phyloP scores from a whole-genome alignment of 306 rosid species.

The Rosa multiflora region DNA sequence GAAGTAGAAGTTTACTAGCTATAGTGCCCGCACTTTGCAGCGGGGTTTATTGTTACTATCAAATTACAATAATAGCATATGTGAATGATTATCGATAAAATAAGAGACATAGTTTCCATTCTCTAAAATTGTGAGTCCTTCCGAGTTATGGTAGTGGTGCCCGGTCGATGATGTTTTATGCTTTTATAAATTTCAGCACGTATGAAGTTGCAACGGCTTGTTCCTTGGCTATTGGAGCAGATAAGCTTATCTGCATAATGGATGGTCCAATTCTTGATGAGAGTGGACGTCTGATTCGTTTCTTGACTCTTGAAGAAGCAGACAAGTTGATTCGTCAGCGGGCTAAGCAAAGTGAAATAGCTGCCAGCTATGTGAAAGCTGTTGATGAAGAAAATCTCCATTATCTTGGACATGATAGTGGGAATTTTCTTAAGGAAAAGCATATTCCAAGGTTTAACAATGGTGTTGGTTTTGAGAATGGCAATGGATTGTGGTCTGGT shows the following conservation, averaged over 20 bases:
- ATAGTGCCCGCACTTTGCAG: too few relatives aligned
- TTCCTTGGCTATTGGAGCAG: slow-evolving; percentile 91
- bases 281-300: slow-evolving; percentile 67
- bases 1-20: too few relatives aligned
- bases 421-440: slow-evolving; percentile 38
- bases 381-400: slow-evolving; percentile 58
- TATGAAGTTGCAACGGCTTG: slow-evolving; percentile 98
- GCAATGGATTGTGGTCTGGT: slow-evolving; percentile 71
- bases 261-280: slow-evolving; percentile 95
- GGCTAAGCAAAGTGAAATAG: slow-evolving; percentile 89
- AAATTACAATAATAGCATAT: too few relatives aligned
- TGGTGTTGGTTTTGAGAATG: slow-evolving; percentile 86
- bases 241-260: slow-evolving; percentile 86
- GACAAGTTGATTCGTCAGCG: slow-evolving; percentile 81
- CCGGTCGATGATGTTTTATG: slow-evolving; percentile 29
- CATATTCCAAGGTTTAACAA: slow-evolving; percentile 61
- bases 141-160: slow-evolving; percentile 17
- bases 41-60: too few relatives aligned
- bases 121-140: too few relatives aligned
- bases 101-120: too few relatives aligned
- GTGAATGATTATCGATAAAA: too few relatives aligned
- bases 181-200: slow-evolving; percentile 53
- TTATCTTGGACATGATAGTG: slow-evolving; percentile 44
- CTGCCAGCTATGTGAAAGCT: slow-evolving; percentile 92
- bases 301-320: slow-evolving; percentile 92